Base-by-base conservation (phyloP, 2,329 filamentous ascomycete species). In the Hypoxylon sp. region DNA sequence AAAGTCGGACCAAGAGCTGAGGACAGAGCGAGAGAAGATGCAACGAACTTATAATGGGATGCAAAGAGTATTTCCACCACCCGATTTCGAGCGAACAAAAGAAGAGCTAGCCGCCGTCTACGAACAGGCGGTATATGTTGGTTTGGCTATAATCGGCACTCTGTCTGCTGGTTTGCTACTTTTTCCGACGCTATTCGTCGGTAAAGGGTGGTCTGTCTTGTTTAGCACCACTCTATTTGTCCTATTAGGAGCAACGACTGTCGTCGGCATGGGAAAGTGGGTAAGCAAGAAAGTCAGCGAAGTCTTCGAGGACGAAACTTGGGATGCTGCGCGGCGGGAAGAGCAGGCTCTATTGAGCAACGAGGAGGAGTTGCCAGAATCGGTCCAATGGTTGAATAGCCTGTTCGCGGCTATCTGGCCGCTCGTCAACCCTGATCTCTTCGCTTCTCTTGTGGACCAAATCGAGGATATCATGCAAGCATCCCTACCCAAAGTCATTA, bases 401-500 rank as follows among this genome's bases (percentile, higher is more conserved):
- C 76, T 93, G 0, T 74, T 93, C 6, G 81, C 85, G 3, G 86
- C 90, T 1, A 84, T 93, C 4, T 93, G 91, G 91, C 90, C 90
- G 0, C 81, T 94, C 29, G 84, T 93, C 73, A 93, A 93, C 73
- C 91, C 91, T 0, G 91, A 93, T 71, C 82, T 94, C 1, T 93
- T 93, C 71, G 83, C 86, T 0, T 88, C 87, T 32, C 76, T 93
- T 1, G 85, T 88, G 0, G 91, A 93, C 71, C 91, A 87, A 27
- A 83, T 94, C 3, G 91, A 93, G 77, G 91, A 93, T 75, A 89
- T 93, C 50, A 93, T 93, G 91, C 91, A 93, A 78, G 90, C 91
- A 2, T 91, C 88, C 7, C 79, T 93, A 16, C 90, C 91, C 0
- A 88, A 85, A 61, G 77, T 91, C 34, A 84, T 93, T 30, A 87